Conservation (phyloP, 2,329 filamentous ascomycete species). For the Sporothrix schenckii region DNA sequence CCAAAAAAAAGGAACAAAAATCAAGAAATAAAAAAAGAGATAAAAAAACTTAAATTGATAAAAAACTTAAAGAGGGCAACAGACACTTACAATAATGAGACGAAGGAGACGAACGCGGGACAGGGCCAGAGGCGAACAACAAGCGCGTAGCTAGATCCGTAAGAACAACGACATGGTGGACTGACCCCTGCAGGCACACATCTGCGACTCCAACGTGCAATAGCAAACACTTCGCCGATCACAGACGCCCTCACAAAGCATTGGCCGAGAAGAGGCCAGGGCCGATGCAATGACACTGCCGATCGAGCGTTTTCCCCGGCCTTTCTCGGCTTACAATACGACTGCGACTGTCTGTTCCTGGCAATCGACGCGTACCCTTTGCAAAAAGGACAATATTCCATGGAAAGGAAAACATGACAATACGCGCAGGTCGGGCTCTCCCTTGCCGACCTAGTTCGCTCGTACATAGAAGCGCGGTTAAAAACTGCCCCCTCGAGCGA, state of each 20-base stretch:
- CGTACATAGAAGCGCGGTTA: constrained; percentile 31
- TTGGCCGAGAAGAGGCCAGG: neutral
- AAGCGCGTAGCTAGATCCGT: constrained; percentile 23
- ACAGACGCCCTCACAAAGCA: no score
- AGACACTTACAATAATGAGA: constrained; percentile 9
- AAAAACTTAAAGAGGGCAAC: neutral
- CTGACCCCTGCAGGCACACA: constrained; percentile 1
- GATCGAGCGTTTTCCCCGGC: neutral
- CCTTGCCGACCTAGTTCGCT: neutral
- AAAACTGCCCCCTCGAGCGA: neutral
- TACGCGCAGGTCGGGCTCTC: constrained; percentile 11
- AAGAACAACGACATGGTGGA: neutral
- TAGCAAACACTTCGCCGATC: neutral
- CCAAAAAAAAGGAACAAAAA: neutral
- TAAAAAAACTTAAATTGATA: neutral
- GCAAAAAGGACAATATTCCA: neutral
- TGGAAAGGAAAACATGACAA: neutral
- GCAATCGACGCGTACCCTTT: neutral
- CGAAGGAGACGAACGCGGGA: constrained; percentile 4
- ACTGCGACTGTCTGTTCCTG: neutral
- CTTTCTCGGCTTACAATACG: neutral
- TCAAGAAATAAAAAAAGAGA: neutral
- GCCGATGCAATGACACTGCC: neutral
- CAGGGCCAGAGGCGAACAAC: constrained; percentile 2
- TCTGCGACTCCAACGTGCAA: neutral